Base-by-base conservation (phyloP, 768 basidiomycete genomes). In the Leccinellum luteum region DNA sequence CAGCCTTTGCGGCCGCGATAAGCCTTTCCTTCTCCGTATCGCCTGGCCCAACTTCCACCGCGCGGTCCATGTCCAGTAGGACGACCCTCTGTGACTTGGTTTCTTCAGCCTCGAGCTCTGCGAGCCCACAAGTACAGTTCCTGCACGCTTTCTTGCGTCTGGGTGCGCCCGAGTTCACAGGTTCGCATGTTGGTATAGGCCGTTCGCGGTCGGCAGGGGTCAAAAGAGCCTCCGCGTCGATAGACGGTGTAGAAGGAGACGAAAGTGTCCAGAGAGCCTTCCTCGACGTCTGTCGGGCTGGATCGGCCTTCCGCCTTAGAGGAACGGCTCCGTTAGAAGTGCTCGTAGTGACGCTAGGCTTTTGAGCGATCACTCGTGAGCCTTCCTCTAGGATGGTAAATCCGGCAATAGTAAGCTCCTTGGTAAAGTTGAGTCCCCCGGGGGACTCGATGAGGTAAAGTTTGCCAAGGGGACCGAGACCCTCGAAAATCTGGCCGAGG, bases 71-170 rank as follows among this genome's bases (percentile, higher is more conserved):
- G 14, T 86, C 87, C 48, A 92, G 73, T 50, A 92, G 60, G 35
- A 93, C 85, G 8, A 92, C 82, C 63, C 82, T 85, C 62, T 78
- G 78, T 48, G 71, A 74, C 60, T 71, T 76, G 56, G 76, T 71
- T 74, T 98, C 94, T 70, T 94, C 90, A 55, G 85, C 89, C 73
- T 97, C 93, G 17, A 96, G 70, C 78, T 98, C 97, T 17, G 90
- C 88, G 56, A 99, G 81, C n/a, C 97, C 97, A 67, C 97, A 99
- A 3, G 92, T 84, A 74, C 97, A 99, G 69, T 85, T 85, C 77
- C 98, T 98, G 82, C 97, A 99, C 30, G 97, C 96, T 70, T 86
- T 88, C 79, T 90, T 93, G 64, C 89, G 78, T 61, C 89, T 79
- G n/a, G 85, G 81, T 14, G 79, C 79, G 23, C 73, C 70, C 10